Conservation (phyloP, 345 rosid species). For the Raphanus sativus region DNA sequence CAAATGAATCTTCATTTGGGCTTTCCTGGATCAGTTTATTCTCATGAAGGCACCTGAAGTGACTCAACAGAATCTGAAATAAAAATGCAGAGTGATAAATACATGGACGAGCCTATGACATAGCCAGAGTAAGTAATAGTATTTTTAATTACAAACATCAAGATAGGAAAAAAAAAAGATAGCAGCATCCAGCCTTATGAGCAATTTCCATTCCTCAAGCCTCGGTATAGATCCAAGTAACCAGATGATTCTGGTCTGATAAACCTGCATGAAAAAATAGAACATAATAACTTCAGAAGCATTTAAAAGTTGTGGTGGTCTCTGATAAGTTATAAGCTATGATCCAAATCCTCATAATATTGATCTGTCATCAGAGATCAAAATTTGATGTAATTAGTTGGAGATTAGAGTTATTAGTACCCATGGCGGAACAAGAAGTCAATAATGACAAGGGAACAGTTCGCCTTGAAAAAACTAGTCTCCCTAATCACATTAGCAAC, state of each 20-base stretch:
- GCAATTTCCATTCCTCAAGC: conserved; percentile 60
- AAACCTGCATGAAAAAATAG: conserved; percentile 47
- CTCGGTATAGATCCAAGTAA: conserved; percentile 65
- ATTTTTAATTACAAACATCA: not conserved
- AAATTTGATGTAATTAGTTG: not conserved
- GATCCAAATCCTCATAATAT: not conserved
- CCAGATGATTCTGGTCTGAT: conserved; percentile 63
- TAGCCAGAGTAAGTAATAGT: not conserved
- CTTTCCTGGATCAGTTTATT: not conserved
- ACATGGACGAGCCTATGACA: not conserved
- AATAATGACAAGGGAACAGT: conserved; percentile 77
- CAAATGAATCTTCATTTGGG: not conserved
- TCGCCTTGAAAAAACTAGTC: conserved; percentile 75
- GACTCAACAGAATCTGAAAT: not conserved
- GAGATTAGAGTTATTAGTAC: conserved; percentile 49
- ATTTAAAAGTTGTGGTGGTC: not conserved
- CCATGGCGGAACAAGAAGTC: conserved; percentile 94
- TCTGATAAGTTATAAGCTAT: not conserved
- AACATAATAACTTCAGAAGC: not conserved
- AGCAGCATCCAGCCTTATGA: conserved; percentile 36
- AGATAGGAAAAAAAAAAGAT: not conserved
- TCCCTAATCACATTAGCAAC: conserved; percentile 65
- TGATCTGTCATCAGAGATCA: not conserved
- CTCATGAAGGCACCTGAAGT: not conserved
- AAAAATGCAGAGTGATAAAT: not conserved